These are phyloP conservation scores for Vigna mungo DNA, from an alignment of 306 rosid species.

Conservation along the genomic window DNA sequence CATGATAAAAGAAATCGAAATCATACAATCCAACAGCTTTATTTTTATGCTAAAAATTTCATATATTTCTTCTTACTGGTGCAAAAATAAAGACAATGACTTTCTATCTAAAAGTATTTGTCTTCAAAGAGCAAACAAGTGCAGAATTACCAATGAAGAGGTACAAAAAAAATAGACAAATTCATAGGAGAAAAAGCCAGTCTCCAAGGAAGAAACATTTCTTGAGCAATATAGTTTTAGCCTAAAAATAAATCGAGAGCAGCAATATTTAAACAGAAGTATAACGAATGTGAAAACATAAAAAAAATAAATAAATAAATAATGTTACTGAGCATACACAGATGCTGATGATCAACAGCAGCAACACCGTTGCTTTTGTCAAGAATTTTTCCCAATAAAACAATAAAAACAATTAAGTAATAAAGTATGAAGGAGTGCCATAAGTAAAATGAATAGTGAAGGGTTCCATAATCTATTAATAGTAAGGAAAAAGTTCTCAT, in stretches of 20 bases:
- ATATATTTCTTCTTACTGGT: background rate
- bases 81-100: constrained; percentile 9
- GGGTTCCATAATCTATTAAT: background rate
- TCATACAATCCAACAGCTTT: too few relatives aligned
- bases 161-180: background rate
- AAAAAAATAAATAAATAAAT: too few relatives aligned
- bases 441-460: constrained; percentile 28
- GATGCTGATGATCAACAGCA: constrained; percentile 91
- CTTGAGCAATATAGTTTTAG: constrained; percentile 4
- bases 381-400: constrained; percentile 65
- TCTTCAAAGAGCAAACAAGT: constrained; percentile 15
- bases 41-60: background rate
- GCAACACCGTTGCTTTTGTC: constrained; percentile 84
- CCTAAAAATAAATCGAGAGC: constrained; percentile 29
- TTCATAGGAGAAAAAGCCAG: background rate
- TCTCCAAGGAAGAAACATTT: constrained; percentile 5
- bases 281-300: background rate
- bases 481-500: constrained; percentile 24
- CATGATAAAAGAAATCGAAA: too few relatives aligned
- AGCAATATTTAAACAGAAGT: constrained; percentile 17
- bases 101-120: constrained; percentile 16
- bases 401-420: constrained; percentile 35
- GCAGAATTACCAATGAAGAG: background rate
- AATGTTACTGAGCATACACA: constrained; percentile 69
- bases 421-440: constrained; percentile 29